Base-by-base conservation (phyloP, 441 rosid genomes). In the Eutrema salsugineum region DNA sequence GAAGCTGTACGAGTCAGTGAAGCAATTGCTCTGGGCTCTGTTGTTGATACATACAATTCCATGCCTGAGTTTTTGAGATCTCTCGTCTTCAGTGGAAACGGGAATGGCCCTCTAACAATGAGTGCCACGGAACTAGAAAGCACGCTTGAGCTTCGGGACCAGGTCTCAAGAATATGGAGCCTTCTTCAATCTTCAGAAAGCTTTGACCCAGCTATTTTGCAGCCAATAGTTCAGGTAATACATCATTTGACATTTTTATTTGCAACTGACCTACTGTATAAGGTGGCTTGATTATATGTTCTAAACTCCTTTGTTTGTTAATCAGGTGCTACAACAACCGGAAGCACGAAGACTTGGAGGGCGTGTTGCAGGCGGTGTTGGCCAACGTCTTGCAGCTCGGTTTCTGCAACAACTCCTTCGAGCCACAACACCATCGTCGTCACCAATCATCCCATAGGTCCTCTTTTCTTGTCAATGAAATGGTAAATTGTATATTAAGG, bases 351-450 rank as follows among this genome's bases (percentile, higher is more conserved):
- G 71, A 79, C 82, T 94, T 1, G 97, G 97, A 46, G 88, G 85
- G 48, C 91, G 93, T 36, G 86, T 94, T 58, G 81, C 84, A 36
- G 88, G 93, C 42, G 97, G 97, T 74, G 85, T 90, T 56, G 85
- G 87, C 61, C 97, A 84, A 59, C 99, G 99, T 46, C 83, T 94
- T 39, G 93, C 97, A 10, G 99, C 99, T 24, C 82, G 97, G 44
- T 80, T 94, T 69, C 85, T 94, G 78, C 97, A 91, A 72, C 99
- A 91, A 77, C 77, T 94, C 50, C 96, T 94, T 20, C 90, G 83
- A 62, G 70, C 76, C 35, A 84, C 91, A 16, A 35, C 83, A 17
- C 68, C 84, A 69, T 66, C 95, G 70, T 78, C 91, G 54, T n/a
- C 83, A 72, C 78, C 90, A 76, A 61, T 62, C 77, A 61, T 62